Conservation (phyloP, 1,284 basidiomycete species). For the Melampsora medusae region DNA sequence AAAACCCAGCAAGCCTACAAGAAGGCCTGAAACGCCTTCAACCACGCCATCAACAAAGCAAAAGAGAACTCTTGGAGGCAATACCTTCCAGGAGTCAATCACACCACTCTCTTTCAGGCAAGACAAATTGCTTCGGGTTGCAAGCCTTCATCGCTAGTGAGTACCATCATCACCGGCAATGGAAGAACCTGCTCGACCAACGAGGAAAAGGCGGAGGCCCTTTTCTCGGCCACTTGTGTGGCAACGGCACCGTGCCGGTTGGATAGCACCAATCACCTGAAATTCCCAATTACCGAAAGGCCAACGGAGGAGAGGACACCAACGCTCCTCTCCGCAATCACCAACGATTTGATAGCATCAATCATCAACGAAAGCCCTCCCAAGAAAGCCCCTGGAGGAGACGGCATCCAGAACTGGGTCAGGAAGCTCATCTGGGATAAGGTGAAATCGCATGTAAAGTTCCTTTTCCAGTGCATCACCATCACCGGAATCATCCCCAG, state of each 20-base stretch:
- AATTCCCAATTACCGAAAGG: neutral
- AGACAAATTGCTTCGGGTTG: too few relatives aligned
- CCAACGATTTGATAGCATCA: neutral
- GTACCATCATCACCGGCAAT: too few relatives aligned
- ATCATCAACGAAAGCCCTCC: neutral
- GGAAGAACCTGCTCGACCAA: too few relatives aligned
- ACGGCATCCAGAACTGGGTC: neutral
- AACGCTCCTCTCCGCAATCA: neutral
- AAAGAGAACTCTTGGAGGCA: too few relatives aligned
- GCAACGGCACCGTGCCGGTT: neutral
- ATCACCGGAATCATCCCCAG: neutral
- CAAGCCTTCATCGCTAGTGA: too few relatives aligned
- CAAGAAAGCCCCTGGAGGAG: slow-evolving; percentile 7
- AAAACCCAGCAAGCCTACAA: neutral
- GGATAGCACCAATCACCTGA: neutral
- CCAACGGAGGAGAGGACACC: neutral
- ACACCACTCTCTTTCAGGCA: too few relatives aligned
- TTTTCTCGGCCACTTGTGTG: too few relatives aligned
- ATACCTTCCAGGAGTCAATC: too few relatives aligned
- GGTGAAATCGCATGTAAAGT: neutral
- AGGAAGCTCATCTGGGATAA: neutral
- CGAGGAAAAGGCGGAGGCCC: neutral
- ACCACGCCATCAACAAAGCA: neutral
- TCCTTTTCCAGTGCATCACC: neutral
- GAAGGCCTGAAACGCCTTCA: neutral